Conservation (phyloP, 371 early-diverging fungal species). For the Rhizomucor miehei region DNA sequence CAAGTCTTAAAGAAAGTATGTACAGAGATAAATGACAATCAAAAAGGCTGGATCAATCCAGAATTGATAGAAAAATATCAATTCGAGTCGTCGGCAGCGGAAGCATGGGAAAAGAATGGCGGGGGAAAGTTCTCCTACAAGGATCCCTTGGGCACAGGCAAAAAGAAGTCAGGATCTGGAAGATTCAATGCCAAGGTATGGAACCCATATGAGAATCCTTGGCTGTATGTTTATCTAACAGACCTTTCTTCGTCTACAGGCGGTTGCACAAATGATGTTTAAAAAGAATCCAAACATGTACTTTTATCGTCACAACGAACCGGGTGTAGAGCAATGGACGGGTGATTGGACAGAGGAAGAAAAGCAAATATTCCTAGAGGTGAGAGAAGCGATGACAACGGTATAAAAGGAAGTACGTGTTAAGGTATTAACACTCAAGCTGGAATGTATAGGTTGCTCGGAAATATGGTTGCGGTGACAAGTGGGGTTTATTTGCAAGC, state of each 20-base stretch:
- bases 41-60: slow-evolving; percentile 57
- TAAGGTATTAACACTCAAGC: too few relatives aligned
- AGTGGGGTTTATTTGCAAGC: slow-evolving; percentile 75
- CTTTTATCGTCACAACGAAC: slow-evolving; percentile 74
- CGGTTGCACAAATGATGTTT: slow-evolving; percentile 59
- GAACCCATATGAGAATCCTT: slow-evolving; percentile 1
- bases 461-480: slow-evolving; percentile 60
- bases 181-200: slow-evolving; percentile 38
- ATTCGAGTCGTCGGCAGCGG: slow-evolving; percentile 54
- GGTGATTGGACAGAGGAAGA: slow-evolving; percentile 74
- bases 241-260: slow-evolving; percentile 14
- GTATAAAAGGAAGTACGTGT: neutral
- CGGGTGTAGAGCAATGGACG: slow-evolving; percentile 70
- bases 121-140: slow-evolving; percentile 70
- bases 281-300: slow-evolving; percentile 75
- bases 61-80: slow-evolving; percentile 57
- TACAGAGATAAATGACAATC: neutral
- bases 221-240: neutral
- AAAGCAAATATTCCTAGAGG: slow-evolving; percentile 50
- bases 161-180: slow-evolving; percentile 19
- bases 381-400: too few relatives aligned
- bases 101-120: slow-evolving; percentile 75
- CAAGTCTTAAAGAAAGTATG: too few relatives aligned
- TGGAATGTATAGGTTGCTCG: slow-evolving; percentile 31
- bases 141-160: slow-evolving; percentile 55